A percentile compares a stretch with the other conserved stretches of the same genome.
These are phyloP conservation scores for Macrocybe gigantea DNA, from an alignment of 768 basidiomycete genomes.

Conservation along the genomic window DNA sequence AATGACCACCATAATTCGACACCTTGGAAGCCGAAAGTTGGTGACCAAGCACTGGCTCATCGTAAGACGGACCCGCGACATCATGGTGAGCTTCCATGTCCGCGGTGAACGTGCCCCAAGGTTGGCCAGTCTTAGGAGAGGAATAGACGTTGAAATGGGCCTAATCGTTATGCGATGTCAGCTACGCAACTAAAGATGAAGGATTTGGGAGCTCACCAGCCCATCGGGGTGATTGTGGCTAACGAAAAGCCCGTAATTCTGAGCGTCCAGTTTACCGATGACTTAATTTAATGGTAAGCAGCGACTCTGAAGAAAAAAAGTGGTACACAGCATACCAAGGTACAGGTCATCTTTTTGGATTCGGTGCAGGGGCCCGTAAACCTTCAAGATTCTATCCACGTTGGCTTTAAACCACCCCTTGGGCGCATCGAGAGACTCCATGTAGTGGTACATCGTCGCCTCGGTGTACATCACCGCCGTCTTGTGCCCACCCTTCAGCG, in stretches of 20 bases:
- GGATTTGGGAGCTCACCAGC: constrained; percentile 28
- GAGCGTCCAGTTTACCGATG: constrained; percentile 65
- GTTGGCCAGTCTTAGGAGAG: constrained; percentile 41
- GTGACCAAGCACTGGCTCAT: constrained; percentile 28
- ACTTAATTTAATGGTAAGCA: constrained; percentile 23
- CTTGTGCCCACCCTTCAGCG: constrained; percentile 46
- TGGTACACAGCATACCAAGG: no score
- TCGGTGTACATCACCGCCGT: constrained; percentile 46
- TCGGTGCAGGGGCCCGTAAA: constrained; percentile 41
- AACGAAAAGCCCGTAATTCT: constrained; percentile 71
- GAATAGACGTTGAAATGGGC: constrained; percentile 69
- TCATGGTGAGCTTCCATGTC: constrained; percentile 39
- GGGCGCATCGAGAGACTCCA: constrained; percentile 56
- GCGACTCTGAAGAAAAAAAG: no score
- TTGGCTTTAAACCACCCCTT: constrained; percentile 73
- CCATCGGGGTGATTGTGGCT: constrained; percentile 65
- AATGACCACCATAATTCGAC: constrained; percentile 35
- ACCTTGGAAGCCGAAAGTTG: constrained; percentile 46
- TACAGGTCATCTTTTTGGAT: constrained; percentile 58
- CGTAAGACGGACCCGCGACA: constrained; percentile 40
- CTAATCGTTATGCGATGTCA: constrained; percentile 18
- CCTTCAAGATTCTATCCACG: constrained; percentile 53
- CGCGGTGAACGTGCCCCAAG: constrained; percentile 73
- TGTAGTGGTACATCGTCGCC: constrained; percentile 61
- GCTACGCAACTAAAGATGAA: background rate